Conservation (phyloP, 306 rosid species). For the Phaseolus lunatus region DNA sequence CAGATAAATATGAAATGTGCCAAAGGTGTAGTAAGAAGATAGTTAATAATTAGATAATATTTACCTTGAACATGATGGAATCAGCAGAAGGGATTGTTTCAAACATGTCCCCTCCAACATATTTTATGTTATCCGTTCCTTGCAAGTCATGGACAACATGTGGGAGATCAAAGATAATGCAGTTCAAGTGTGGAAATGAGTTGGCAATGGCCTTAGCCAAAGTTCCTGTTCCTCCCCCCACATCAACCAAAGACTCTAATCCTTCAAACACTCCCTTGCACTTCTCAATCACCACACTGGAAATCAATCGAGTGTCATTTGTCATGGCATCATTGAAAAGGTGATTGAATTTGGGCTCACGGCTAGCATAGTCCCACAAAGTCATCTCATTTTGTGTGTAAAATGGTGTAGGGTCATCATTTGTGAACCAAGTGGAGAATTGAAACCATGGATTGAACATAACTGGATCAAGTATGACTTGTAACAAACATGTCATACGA, state of each 20-base stretch:
- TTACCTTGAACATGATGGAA: slow-evolving; percentile 59
- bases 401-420: slow-evolving; percentile 50
- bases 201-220: slow-evolving; percentile 52
- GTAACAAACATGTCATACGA: slow-evolving; percentile 33
- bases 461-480: slow-evolving; percentile 41
- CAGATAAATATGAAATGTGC: too few species aligned
- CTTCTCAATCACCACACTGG: slow-evolving; percentile 49
- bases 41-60: not conserved
- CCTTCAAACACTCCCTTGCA: slow-evolving; percentile 54
- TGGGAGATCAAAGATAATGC: slow-evolving; percentile 63
- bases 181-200: slow-evolving; percentile 53
- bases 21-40: not conserved
- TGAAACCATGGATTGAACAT: slow-evolving; percentile 50
- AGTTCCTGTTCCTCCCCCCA: slow-evolving; percentile 70
- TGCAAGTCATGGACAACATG: slow-evolving; percentile 57
- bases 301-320: slow-evolving; percentile 52
- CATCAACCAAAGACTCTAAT: slow-evolving; percentile 56
- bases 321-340: slow-evolving; percentile 65
- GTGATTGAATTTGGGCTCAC: slow-evolving; percentile 18
- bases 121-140: slow-evolving; percentile 47
- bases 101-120: slow-evolving; percentile 63
- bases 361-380: slow-evolving; percentile 49
- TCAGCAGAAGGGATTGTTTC: slow-evolving; percentile 52
- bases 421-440: slow-evolving; percentile 54
- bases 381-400: slow-evolving; percentile 48